A percentile compares a stretch with the other conserved stretches of the same genome.
phyloP scores from a whole-genome alignment of 768 basidiomycete species.

The Lyophyllum atratum region DNA sequence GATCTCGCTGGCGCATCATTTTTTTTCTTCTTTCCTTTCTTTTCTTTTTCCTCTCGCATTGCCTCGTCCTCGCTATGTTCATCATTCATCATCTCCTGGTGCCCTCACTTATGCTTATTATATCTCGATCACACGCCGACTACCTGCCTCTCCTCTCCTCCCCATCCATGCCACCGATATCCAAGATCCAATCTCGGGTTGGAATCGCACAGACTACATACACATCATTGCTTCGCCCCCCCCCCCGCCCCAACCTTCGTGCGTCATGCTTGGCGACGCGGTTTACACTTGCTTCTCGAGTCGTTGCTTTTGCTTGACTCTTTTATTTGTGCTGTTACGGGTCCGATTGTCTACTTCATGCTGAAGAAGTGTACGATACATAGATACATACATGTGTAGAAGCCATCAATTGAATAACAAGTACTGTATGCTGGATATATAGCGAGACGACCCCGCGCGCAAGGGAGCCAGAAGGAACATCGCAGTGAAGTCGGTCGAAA shows the following conservation, averaged over 20 bases:
- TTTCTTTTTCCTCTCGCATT: constrained; percentile 6
- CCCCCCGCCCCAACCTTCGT: neutral
- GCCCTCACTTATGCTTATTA: constrained; percentile 18
- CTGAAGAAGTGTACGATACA: constrained; percentile 9
- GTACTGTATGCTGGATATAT: neutral
- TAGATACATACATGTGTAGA: constrained; percentile 6
- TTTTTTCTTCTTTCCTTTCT: constrained; percentile 1
- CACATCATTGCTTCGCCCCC: neutral
- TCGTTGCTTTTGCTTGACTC: constrained; percentile 7
- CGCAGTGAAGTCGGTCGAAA: no score
- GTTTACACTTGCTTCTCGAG: constrained; percentile 4
- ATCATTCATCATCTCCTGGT: no score
- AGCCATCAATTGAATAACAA: neutral
- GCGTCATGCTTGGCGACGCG: constrained; percentile 4
- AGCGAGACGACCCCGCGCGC: neutral
- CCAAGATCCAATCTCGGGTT: constrained; percentile 9
- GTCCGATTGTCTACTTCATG: neutral
- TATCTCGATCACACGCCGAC: constrained; percentile 14
- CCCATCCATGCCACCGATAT: neutral
- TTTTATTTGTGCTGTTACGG: neutral
- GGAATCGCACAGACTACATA: constrained; percentile 15
- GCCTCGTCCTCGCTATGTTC: constrained; percentile 9
- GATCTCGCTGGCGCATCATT: neutral
- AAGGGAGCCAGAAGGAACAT: no score
- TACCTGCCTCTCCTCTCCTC: neutral